phyloP scores from a whole-genome alignment of 2,329 filamentous ascomycete genomes.

The Exophiala alcalophila region DNA sequence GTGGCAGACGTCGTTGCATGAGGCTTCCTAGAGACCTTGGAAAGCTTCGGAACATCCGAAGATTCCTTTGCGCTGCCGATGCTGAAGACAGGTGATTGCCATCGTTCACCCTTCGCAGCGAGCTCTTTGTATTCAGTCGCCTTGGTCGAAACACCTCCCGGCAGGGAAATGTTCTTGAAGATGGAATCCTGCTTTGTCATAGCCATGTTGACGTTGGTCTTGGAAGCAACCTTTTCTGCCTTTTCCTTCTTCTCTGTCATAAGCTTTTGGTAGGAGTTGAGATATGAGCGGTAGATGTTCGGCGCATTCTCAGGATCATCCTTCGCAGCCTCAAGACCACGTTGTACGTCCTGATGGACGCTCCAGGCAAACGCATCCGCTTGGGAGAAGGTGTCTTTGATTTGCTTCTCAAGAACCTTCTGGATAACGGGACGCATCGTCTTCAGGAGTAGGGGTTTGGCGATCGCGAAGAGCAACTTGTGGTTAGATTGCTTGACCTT shows the following conservation, averaged over 20 bases:
- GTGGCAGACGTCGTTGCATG: constrained; percentile 46
- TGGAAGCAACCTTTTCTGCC: constrained; percentile 58
- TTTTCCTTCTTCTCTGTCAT: constrained; percentile 74
- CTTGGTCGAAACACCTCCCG: constrained; percentile 86
- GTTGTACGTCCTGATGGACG: constrained; percentile 79
- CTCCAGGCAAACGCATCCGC: constrained; percentile 70
- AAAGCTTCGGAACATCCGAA: constrained; percentile 62
- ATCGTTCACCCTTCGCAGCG: constrained; percentile 81
- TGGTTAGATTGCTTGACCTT: constrained; percentile 94
- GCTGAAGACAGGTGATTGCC: constrained; percentile 92
- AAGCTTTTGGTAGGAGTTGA: constrained; percentile 69
- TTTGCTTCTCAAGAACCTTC: constrained; percentile 83
- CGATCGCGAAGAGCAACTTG: constrained; percentile 80
- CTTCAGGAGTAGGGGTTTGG: constrained; percentile 84
- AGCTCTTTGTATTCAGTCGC: constrained; percentile 90
- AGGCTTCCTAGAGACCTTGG: constrained; percentile 57
- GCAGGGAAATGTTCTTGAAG: constrained; percentile 82
- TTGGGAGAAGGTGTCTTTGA: constrained; percentile 76
- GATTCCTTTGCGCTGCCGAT: constrained; percentile 76
- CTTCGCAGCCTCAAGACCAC: constrained; percentile 63
- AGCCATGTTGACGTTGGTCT: constrained; percentile 78
- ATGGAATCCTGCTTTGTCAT: constrained; percentile 85
- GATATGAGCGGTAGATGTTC: constrained; percentile 86
- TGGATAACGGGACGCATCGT: constrained; percentile 79
- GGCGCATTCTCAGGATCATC: constrained; percentile 68